Conservation (phyloP, 257 asterid species). For the Petrea volubilis region DNA sequence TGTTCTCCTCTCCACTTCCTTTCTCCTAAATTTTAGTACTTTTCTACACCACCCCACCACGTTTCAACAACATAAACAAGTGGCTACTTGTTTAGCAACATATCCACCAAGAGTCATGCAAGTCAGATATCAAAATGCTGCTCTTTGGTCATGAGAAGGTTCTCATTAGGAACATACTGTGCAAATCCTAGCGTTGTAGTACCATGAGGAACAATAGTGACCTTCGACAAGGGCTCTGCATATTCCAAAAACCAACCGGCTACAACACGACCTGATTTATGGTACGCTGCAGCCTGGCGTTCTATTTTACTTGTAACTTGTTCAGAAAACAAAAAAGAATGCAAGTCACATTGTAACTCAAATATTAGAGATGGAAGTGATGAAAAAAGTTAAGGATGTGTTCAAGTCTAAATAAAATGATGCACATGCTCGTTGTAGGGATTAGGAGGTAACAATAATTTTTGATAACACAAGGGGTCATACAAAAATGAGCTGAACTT, state of each 20-base stretch:
- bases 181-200: constrained; percentile 98
- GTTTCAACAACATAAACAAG: neutral
- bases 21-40: too few relatives aligned
- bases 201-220: constrained; percentile 93
- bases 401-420: neutral
- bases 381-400: neutral
- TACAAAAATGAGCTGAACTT: too few relatives aligned
- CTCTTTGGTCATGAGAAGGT: constrained; percentile 92
- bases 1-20: too few relatives aligned
- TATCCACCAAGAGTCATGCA: constrained; percentile 99
- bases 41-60: too few relatives aligned
- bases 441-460: too few relatives aligned
- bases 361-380: neutral
- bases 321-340: neutral
- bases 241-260: constrained; percentile 89
- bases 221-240: constrained; percentile 90
- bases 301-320: constrained; percentile 92
- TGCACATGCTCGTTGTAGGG: too few relatives aligned
- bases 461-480: too few relatives aligned
- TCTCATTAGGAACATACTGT: constrained; percentile 88
- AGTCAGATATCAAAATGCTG: constrained; percentile 92
- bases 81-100: constrained; percentile 85
- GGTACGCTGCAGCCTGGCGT: constrained; percentile 88
- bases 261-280: constrained; percentile 96
- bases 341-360: neutral